Percentiles rank a stretch among this genome's conserved stretches.
Conservation (phyloP, 2,329 filamentous ascomycete species). For the Cercospora sp. region DNA sequence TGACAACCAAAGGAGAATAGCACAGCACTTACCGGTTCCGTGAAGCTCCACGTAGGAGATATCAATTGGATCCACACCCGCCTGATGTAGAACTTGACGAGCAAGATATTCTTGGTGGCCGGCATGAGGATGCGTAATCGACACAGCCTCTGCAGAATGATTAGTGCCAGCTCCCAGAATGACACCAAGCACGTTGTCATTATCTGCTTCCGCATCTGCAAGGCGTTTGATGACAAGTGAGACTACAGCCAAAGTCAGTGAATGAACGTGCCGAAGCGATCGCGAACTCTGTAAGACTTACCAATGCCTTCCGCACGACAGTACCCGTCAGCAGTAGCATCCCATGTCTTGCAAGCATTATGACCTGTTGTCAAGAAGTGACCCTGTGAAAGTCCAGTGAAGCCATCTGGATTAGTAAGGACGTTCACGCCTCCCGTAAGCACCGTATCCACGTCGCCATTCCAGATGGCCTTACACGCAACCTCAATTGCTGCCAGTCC, state of each 20-base stretch:
- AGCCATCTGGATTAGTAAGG: conserved; percentile 15
- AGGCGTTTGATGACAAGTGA: conserved; percentile 37
- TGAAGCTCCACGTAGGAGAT: conserved; percentile 26
- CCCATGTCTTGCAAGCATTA: conserved; percentile 33
- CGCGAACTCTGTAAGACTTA: background rate
- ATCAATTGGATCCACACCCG: conserved; percentile 21
- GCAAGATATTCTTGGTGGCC: conserved; percentile 22
- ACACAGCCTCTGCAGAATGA: conserved; percentile 22
- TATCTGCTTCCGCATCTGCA: conserved; percentile 38
- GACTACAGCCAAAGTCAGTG: background rate
- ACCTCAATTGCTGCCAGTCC: conserved; percentile 32
- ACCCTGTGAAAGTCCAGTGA: conserved; percentile 32
- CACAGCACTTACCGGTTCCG: conserved; percentile 19
- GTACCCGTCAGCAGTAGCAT: conserved; percentile 36
- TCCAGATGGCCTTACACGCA: conserved; percentile 35
- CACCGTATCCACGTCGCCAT: conserved; percentile 35
- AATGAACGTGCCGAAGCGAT: background rate
- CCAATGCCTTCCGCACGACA: conserved; percentile 36
- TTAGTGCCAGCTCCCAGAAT: conserved; percentile 22
- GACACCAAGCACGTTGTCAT: conserved; percentile 34
- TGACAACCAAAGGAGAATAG: background rate
- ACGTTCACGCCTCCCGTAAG: conserved; percentile 36
- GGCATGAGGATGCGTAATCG: conserved; percentile 26
- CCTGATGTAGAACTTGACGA: conserved; percentile 19
- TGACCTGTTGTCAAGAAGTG: conserved; percentile 31